Percentiles rank a stretch among this genome's conserved stretches.
Evolutionary conservation across 768 basidiomycete species (phyloP).

Genomic region (Lactifluus piperatus): DNA sequence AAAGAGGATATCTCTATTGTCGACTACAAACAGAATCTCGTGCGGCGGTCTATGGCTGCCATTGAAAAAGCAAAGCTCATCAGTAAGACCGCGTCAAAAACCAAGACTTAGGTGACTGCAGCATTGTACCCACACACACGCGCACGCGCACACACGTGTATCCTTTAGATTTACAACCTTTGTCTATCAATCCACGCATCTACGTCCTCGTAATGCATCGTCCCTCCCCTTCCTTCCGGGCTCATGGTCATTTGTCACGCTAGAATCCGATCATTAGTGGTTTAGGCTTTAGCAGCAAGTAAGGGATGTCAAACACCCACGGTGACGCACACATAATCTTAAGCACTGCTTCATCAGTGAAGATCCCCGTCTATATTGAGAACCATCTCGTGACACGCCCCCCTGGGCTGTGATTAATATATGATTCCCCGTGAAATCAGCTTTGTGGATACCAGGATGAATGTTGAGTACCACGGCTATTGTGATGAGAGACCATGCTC

Average conservation of each 20-base stretch:
- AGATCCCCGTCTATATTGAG: background rate
- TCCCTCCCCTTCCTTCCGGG: background rate
- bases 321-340: background rate
- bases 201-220: background rate
- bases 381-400: background rate
- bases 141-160: slow-evolving; percentile 2
- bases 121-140: background rate
- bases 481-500: background rate
- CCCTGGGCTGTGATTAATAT: background rate
- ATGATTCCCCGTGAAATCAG: background rate
- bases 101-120: slow-evolving; percentile 41
- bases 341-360: background rate
- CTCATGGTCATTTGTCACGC: background rate
- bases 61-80: slow-evolving; percentile 93
- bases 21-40: slow-evolving; percentile 85
- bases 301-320: background rate
- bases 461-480: background rate
- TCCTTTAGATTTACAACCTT: slow-evolving; percentile 4
- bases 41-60: slow-evolving; percentile 73
- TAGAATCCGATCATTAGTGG: background rate
- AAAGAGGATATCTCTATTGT: slow-evolving; percentile 86
- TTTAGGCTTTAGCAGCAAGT: background rate
- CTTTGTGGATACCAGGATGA: background rate
- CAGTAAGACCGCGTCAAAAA: slow-evolving; percentile 70
- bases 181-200: background rate